A percentile compares a stretch with the other conserved stretches of the same genome.
These are phyloP conservation scores for Hypoxylon cercidicola DNA, from an alignment of 495 filamentous ascomycete species.

Conservation along the genomic window DNA sequence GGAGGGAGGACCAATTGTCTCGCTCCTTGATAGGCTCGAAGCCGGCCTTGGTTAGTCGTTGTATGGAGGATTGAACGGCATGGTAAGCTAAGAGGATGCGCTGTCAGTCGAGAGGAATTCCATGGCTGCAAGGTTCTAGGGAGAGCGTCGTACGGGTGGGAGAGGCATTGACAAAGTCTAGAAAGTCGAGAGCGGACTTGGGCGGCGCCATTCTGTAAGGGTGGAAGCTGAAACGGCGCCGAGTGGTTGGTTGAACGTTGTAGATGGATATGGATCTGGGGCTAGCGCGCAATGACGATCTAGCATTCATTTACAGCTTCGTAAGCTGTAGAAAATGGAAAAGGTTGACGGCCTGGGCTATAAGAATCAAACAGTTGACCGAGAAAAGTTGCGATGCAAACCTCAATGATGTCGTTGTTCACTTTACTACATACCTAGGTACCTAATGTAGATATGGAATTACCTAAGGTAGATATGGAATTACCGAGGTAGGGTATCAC, in stretches of 20 bases:
- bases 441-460: too few species aligned
- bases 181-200: constrained; percentile 79
- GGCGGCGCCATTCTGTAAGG: constrained; percentile 66
- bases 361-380: not conserved
- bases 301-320: constrained; percentile 32
- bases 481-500: too few species aligned
- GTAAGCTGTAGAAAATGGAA: not conserved
- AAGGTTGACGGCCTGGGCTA: not conserved
- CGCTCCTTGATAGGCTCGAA: constrained; percentile 91
- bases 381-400: not conserved
- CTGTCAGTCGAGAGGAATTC: constrained; percentile 31
- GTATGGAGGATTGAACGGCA: constrained; percentile 82
- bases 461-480: too few species aligned
- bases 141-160: constrained; percentile 78
- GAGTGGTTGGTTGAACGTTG: constrained; percentile 8
- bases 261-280: constrained; percentile 2
- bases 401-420: constrained; percentile 8
- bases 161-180: constrained; percentile 93
- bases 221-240: constrained; percentile 34
- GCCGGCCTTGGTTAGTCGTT: constrained; percentile 79
- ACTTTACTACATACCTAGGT: too few species aligned
- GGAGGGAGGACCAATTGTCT: constrained; percentile 86
- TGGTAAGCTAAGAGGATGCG: constrained; percentile 77
- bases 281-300: not conserved
- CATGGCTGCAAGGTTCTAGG: not conserved